phyloP scores from a whole-genome alignment of 1,284 basidiomycete species.

The Caloboletus firmus region DNA sequence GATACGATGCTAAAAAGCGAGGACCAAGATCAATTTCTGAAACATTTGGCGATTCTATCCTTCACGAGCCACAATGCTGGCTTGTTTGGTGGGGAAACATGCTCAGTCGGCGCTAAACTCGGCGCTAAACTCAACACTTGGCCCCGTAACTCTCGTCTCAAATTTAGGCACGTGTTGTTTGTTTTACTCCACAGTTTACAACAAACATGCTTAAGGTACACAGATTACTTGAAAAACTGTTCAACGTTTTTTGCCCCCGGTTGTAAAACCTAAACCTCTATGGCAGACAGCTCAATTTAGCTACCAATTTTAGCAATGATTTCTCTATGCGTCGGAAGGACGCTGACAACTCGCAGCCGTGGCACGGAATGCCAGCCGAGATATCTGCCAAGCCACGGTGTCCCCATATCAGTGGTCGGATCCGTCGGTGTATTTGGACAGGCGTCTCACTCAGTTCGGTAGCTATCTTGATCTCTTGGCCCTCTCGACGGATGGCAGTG shows the following conservation, averaged over 20 bases:
- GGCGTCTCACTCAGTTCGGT: conserved; percentile 3
- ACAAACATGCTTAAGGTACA: too few species aligned
- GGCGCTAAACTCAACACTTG: too few species aligned
- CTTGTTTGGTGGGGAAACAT: background rate
- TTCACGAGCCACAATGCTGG: background rate
- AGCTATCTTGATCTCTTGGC: background rate
- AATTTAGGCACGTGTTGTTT: background rate
- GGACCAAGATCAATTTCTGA: background rate
- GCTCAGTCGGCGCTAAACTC: background rate
- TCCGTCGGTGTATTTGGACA: conserved; percentile 4
- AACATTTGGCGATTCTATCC: background rate
- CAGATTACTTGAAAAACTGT: too few species aligned
- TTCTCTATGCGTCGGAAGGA: too few species aligned
- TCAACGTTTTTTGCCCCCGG: too few species aligned
- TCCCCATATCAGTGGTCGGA: background rate
- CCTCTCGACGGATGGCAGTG: background rate
- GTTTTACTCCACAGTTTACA: background rate
- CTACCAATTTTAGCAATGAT: too few species aligned
- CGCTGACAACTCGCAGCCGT: background rate
- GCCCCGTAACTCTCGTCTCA: background rate
- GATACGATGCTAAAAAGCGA: background rate
- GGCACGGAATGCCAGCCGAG: background rate
- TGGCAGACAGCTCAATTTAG: too few species aligned
- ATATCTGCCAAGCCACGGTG: too few species aligned
- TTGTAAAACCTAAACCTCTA: too few species aligned